phyloP scores from a whole-genome alignment of 1,284 basidiomycete genomes.

The Neotropicomus parvogracilis region DNA sequence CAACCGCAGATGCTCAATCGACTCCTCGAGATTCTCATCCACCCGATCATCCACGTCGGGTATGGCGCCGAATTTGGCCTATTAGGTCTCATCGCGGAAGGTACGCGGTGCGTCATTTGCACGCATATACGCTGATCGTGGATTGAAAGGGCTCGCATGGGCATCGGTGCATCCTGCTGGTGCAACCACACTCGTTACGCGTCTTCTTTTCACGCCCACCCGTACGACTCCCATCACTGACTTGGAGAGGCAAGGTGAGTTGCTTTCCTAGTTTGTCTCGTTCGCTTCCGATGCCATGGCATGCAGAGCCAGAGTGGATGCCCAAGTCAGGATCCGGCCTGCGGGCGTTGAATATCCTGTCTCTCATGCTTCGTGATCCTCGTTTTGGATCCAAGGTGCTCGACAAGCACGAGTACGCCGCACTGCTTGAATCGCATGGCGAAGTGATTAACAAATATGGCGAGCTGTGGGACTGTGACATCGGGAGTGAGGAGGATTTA shows the following conservation, averaged over 20 bases:
- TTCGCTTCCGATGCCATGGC: slow-evolving; percentile 3
- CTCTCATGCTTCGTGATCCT: slow-evolving; percentile 39
- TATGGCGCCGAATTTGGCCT: slow-evolving; percentile 64
- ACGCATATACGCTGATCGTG: background rate
- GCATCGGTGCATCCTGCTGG: slow-evolving; percentile 39
- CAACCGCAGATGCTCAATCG: slow-evolving; percentile 60
- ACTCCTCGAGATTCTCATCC: slow-evolving; percentile 55
- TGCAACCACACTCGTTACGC: slow-evolving; percentile 30
- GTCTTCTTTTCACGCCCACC: slow-evolving; percentile 27
- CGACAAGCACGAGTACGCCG: slow-evolving; percentile 31
- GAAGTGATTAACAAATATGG: slow-evolving; percentile 31
- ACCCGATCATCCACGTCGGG: slow-evolving; percentile 63
- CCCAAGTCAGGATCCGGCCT: slow-evolving; percentile 25
- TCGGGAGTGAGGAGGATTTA: slow-evolving; percentile 27
- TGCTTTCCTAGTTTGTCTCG: background rate
- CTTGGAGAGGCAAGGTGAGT: slow-evolving; percentile 19
- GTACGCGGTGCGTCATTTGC: slow-evolving; percentile 29
- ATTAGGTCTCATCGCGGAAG: slow-evolving; percentile 62
- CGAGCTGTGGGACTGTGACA: slow-evolving; percentile 31
- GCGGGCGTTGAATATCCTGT: slow-evolving; percentile 39
- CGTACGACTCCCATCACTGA: slow-evolving; percentile 31
- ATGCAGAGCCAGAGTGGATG: slow-evolving; percentile 20
- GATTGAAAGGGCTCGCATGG: slow-evolving; percentile 41
- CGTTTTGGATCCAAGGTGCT: slow-evolving; percentile 27
- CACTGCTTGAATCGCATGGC: slow-evolving; percentile 32